Base-by-base conservation (phyloP, 768 basidiomycete genomes). In the Russula vinacea region DNA sequence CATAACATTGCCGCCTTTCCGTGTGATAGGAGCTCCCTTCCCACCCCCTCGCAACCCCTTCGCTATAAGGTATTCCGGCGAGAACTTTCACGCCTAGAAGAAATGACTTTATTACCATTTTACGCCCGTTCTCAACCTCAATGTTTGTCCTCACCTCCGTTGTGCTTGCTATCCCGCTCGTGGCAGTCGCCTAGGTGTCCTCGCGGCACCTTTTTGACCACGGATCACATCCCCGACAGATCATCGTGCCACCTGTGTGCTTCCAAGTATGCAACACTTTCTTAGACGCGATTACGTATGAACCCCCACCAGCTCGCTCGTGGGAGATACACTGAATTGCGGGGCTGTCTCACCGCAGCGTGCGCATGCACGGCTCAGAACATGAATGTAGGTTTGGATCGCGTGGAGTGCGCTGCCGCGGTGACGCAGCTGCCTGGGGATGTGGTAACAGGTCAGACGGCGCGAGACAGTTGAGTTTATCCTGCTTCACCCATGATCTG, bases 321-420 rank as follows among this genome's bases (percentile, higher is more conserved):
- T n/a, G n/a, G 33, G 33, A 33, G 3, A 17, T 22, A 39, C 1
- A 14, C 53, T 54, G 53, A 56, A 19, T 19, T 26, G 29, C 39
- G 37, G 58, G 19, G 13, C 3, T 37, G 49, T 22, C 19, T 1
- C 22, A n/a, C 35, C 19, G 35, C 47, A 24, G 19, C 22, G 7
- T 59, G 58, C 35, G 35, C 22, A 8, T 59, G 58, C 58, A 59
- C 58, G 3, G 16, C 24, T 17, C 16, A 17, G n/a, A 59, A 39
- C 16, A 51, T 59, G 58, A 37, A 50, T 24, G 47, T 3, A 16
- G 33, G 50, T 16, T 24, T 26, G 45, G 22, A 5, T 5, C 51
- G 58, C 17, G 22, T 59, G 17, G 35, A 59, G 24, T 59, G 58
- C 33, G 8, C 33, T 33, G n/a, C n/a, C n/a, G n/a, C n/a, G n/a